These are phyloP conservation scores for Glonium stellatum DNA, from an alignment of 495 filamentous ascomycete species.

Conservation along the genomic window DNA sequence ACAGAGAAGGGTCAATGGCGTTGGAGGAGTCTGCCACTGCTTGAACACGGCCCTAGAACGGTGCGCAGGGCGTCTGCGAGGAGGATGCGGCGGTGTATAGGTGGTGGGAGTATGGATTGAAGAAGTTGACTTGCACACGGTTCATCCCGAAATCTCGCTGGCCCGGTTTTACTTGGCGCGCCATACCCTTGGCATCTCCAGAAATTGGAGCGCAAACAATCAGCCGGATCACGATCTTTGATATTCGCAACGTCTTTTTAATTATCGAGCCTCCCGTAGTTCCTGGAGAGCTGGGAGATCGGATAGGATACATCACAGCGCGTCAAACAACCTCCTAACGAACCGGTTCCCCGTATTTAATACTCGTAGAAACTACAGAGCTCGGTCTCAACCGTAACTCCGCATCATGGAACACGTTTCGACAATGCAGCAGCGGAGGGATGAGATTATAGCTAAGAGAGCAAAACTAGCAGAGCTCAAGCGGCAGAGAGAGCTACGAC, in stretches of 20 bases:
- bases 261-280: neutral
- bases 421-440: slow-evolving; percentile 72
- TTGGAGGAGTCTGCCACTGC: neutral
- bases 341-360: neutral
- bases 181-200: neutral
- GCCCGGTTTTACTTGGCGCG: neutral
- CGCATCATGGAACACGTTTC: slow-evolving; percentile 18
- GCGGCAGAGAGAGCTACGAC: slow-evolving; percentile 74
- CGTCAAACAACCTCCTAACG: neutral
- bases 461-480: slow-evolving; percentile 94
- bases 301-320: neutral
- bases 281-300: neutral
- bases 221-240: neutral
- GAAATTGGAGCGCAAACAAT: neutral
- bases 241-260: neutral
- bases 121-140: slow-evolving; percentile 20
- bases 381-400: slow-evolving; percentile 1
- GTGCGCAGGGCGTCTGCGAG: neutral
- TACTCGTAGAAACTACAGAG: neutral
- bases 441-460: slow-evolving; percentile 90
- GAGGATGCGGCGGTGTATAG: slow-evolving; percentile 1
- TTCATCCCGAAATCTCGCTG: slow-evolving; percentile 22
- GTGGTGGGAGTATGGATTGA: slow-evolving; percentile 28
- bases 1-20: slow-evolving; percentile 15
- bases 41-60: neutral